A percentile compares a stretch with the other conserved stretches of the same genome.
Evolutionary conservation across 1,284 basidiomycete species (phyloP).

Genomic region (Malassezia caprae): DNA sequence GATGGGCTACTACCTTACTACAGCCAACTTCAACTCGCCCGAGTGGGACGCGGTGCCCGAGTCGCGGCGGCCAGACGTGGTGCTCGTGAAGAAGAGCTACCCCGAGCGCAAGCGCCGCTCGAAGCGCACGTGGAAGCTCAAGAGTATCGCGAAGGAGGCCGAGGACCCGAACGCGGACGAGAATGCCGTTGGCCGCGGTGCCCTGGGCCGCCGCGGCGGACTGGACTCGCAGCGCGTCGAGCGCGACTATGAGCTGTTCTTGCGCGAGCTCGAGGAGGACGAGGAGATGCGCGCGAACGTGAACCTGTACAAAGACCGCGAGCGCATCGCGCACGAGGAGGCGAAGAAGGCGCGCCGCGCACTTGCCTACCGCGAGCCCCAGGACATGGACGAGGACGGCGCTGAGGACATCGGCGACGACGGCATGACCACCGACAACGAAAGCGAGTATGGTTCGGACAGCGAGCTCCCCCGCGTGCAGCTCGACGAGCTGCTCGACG

Average conservation of each 20-base stretch:
- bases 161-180: constrained; percentile 52
- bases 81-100: constrained; percentile 90
- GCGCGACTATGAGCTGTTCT: constrained; percentile 89
- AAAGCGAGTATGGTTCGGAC: constrained; percentile 69
- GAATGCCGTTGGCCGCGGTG: constrained; percentile 58
- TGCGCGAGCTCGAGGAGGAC: constrained; percentile 92
- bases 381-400: constrained; percentile 51
- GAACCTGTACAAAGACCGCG: constrained; percentile 69
- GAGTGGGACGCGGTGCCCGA: constrained; percentile 62
- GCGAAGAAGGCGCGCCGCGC: constrained; percentile 46
- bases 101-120: constrained; percentile 87
- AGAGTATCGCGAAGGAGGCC: constrained; percentile 86
- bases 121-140: constrained; percentile 74
- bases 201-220: constrained; percentile 78
- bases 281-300: constrained; percentile 78
- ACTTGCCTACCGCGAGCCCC: constrained; percentile 50
- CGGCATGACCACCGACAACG: constrained; percentile 43
- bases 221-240: constrained; percentile 87
- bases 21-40: constrained; percentile 85
- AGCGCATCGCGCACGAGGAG: constrained; percentile 25
- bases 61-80: constrained; percentile 73
- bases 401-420: constrained; percentile 23
- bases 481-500: constrained; percentile 79
- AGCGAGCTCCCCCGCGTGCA: constrained; percentile 52
- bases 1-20: constrained; percentile 77